Base-by-base conservation (phyloP, 345 rosid species). In the Gossypium turneri region DNA sequence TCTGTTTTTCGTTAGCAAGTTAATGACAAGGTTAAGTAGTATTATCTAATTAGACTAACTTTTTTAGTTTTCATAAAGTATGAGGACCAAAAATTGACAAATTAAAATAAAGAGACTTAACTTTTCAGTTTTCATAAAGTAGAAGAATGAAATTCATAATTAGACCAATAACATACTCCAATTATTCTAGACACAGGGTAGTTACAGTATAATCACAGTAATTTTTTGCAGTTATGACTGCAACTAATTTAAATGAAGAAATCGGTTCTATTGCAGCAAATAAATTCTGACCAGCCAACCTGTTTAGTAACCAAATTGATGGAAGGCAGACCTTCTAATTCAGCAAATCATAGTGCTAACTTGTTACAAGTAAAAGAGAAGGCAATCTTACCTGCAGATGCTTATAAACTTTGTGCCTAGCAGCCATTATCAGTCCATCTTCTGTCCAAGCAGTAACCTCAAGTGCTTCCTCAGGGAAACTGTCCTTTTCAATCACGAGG, bases 401-500 rank as follows among this genome's bases (percentile, higher is more conserved):
- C 79, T 87, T 93, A 82, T 93, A 80, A 81, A 82, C 89, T 82
- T 82, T 85, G 85, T 93, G 99, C n/a, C 98, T 86, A 72, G 98
- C 97, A 3, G 98, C 99, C 99, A 96, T 93, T 79, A 96, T 81
- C 55, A 92, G 78, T 43, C 97, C 99, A 79, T 96, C 97, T 47
- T 93, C 95, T 3, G 98, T 92, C 97, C 98, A 92, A 8, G 98
- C 99, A 1, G 97, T 93, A 73, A 93, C 78, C 85, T 93, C 99
- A 4, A 91, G 92, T 73, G 80, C 90, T 44, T 89, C 90, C 61
- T 72, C 38, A 0, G 97, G 97, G 80, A 95, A 95, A 51, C 91
- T 83, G 2, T 93, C 93, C 50, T 86, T 85, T 16, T 91, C 97
- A 48, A 95, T 90, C 80, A 95, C 97, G 34, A 93, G 94, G 87